phyloP scores from a whole-genome alignment of 768 basidiomycete genomes.

The Phallus indusiatus region DNA sequence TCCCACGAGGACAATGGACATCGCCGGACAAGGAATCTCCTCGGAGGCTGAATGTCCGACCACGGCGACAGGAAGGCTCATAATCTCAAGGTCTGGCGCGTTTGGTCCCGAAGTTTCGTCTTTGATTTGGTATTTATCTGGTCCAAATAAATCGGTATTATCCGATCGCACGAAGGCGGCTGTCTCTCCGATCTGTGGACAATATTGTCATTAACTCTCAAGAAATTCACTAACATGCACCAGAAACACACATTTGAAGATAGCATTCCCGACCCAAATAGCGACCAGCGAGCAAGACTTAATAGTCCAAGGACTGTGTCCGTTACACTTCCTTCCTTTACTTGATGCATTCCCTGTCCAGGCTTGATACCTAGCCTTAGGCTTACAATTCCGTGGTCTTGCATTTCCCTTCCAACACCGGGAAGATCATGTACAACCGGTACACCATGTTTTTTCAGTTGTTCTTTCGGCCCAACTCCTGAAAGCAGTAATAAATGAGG shows the following conservation, averaged over 20 bases:
- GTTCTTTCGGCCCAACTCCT: constrained; percentile 61
- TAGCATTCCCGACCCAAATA: neutral
- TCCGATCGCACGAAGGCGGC: constrained; percentile 45
- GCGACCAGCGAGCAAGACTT: neutral
- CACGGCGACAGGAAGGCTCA: neutral
- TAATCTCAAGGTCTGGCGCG: constrained; percentile 2
- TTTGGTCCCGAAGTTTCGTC: constrained; percentile 5
- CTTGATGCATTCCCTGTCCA: constrained; percentile 31
- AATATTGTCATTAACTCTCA: constrained; percentile 15
- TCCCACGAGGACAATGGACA: neutral
- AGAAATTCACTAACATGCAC: neutral
- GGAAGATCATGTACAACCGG: constrained; percentile 53
- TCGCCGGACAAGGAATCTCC: neutral
- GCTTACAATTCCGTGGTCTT: constrained; percentile 56
- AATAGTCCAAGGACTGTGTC: constrained; percentile 13
- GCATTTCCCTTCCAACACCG: constrained; percentile 64
- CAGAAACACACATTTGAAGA: neutral
- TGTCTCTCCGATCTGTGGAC: constrained; percentile 33
- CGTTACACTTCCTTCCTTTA: constrained; percentile 16
- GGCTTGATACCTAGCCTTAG: constrained; percentile 44
- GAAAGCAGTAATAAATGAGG: constrained; percentile 42
- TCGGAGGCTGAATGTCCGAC: neutral
- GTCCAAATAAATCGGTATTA: constrained; percentile 37
- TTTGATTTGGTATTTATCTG: constrained; percentile 4
- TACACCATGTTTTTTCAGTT: constrained; percentile 45